Conservation (phyloP, 805 yeast genomes). For the Blastobotrys americana region DNA sequence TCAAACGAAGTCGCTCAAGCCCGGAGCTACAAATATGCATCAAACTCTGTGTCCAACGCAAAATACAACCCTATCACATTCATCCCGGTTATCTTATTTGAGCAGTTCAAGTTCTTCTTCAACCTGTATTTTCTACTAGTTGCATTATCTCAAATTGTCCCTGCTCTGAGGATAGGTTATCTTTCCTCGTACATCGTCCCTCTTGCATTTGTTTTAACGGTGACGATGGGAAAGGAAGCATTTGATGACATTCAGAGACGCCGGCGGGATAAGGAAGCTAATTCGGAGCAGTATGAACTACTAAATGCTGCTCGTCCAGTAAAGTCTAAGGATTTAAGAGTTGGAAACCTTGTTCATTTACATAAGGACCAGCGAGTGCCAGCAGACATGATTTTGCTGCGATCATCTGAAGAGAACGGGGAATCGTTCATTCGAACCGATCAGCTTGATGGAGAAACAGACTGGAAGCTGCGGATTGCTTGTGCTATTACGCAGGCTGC, state of each 20-base stretch:
- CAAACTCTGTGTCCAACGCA: slow-evolving; percentile 88
- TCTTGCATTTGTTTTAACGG: slow-evolving; percentile 80
- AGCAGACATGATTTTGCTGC: slow-evolving; percentile 82
- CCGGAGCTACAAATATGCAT: slow-evolving; percentile 31
- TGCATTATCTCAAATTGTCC: slow-evolving; percentile 87
- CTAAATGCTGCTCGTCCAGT: slow-evolving; percentile 33
- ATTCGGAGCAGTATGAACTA: slow-evolving; percentile 74
- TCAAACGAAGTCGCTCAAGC: slow-evolving; percentile 8
- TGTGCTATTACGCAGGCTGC: slow-evolving; percentile 63
- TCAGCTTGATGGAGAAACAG: slow-evolving; percentile 98
- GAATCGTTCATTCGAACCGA: slow-evolving; percentile 94
- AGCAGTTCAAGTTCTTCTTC: slow-evolving; percentile 95
- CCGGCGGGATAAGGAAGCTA: slow-evolving; percentile 82
- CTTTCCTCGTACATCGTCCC: slow-evolving; percentile 91
- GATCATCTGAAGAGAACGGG: slow-evolving; percentile 71
- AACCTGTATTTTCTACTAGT: slow-evolving; percentile 86
- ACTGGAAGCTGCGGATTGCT: slow-evolving; percentile 90
- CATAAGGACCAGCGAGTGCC: slow-evolving; percentile 85
- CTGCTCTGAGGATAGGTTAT: slow-evolving; percentile 87
- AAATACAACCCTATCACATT: slow-evolving; percentile 85
- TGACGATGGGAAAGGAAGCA: slow-evolving; percentile 95
- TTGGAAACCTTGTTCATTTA: slow-evolving; percentile 77
- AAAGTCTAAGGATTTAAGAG: slow-evolving; percentile 58
- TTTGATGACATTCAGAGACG: slow-evolving; percentile 88
- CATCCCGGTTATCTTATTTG: slow-evolving; percentile 81